phyloP scores from a whole-genome alignment of 192 early-diverging fungal species.

The Coemansia sp. region DNA sequence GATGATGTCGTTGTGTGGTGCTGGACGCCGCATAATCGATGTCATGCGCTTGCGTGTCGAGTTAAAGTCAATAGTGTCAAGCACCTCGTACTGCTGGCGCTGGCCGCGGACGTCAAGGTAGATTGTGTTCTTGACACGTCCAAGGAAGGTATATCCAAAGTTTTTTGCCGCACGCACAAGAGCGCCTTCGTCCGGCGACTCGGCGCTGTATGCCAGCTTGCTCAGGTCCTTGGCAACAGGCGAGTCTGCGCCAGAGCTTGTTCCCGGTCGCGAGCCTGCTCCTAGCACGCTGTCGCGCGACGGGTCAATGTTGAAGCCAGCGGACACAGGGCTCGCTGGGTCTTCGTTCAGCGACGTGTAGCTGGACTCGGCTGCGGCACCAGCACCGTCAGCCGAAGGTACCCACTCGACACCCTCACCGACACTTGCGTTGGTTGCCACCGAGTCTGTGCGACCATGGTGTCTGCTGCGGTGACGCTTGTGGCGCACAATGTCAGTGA shows the following conservation, averaged over 20 bases:
- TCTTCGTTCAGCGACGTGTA: conserved; percentile 1
- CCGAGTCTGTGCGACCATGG: conserved; percentile 45
- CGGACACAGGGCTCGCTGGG: neutral
- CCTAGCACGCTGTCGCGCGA: neutral
- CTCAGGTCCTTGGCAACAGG: conserved; percentile 18
- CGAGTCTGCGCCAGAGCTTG: conserved; percentile 5
- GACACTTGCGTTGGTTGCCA: conserved; percentile 27
- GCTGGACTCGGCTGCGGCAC: neutral
- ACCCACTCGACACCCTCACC: conserved; percentile 43
- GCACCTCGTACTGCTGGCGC: conserved; percentile 65
- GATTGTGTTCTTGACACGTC: conserved; percentile 55
- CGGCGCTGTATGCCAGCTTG: conserved; percentile 47
- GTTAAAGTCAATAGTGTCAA: conserved; percentile 92
- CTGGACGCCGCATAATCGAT: conserved; percentile 73
- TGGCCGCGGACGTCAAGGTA: conserved; percentile 70
- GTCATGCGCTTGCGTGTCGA: conserved; percentile 96
- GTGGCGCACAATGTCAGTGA: conserved; percentile 43
- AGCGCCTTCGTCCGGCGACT: conserved; percentile 83
- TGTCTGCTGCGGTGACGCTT: conserved; percentile 45
- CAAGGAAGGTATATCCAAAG: conserved; percentile 73
- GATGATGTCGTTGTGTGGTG: conserved; percentile 73
- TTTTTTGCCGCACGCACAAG: conserved; percentile 77
- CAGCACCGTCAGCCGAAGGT: conserved; percentile 13
- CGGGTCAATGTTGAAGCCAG: neutral
- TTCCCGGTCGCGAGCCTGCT: neutral